These are phyloP conservation scores for Neopestalotiopsis clavispora DNA, from an alignment of 2,329 filamentous ascomycete species.

Conservation along the genomic window DNA sequence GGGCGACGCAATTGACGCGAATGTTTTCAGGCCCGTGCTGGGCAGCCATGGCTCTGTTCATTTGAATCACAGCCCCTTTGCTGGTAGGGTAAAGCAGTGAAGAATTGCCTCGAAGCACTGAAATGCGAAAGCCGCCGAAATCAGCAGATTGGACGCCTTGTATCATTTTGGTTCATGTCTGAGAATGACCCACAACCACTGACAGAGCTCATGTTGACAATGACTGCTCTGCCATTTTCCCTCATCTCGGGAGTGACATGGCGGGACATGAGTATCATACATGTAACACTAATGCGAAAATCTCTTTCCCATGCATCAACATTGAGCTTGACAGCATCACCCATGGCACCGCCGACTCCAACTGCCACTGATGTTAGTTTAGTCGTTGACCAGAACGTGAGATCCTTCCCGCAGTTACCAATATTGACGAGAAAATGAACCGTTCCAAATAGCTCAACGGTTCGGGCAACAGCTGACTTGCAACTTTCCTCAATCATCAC, in stretches of 20 bases:
- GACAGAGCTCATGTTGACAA: constrained; percentile 42
- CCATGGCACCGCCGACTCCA: constrained; percentile 38
- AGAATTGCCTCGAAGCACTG: constrained; percentile 30
- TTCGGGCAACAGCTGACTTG: constrained; percentile 25
- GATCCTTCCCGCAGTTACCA: constrained; percentile 21
- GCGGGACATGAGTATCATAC: constrained; percentile 40
- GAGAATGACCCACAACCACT: constrained; percentile 29
- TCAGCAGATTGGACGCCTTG: background rate
- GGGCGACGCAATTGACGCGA: constrained; percentile 27
- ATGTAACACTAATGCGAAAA: constrained; percentile 39
- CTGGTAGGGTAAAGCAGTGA: constrained; percentile 37
- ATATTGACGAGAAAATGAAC: constrained; percentile 36
- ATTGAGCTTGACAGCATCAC: constrained; percentile 34
- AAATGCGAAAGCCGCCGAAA: background rate
- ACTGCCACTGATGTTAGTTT: constrained; percentile 25
- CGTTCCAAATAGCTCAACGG: constrained; percentile 28
- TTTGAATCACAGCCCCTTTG: constrained; percentile 37
- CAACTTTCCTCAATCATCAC: constrained; percentile 30
- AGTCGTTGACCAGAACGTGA: background rate
- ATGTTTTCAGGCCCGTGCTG: constrained; percentile 27
- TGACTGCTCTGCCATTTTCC: constrained; percentile 36
- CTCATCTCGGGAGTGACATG: constrained; percentile 38
- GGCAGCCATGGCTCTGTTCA: constrained; percentile 27
- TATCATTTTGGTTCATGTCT: too few relatives aligned
- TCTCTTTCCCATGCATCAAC: constrained; percentile 36